Percentiles rank a stretch among this genome's conserved stretches.
These are phyloP conservation scores for Spergularia azorica DNA, from an alignment of 179 eudicot genomes.

Conservation along the genomic window DNA sequence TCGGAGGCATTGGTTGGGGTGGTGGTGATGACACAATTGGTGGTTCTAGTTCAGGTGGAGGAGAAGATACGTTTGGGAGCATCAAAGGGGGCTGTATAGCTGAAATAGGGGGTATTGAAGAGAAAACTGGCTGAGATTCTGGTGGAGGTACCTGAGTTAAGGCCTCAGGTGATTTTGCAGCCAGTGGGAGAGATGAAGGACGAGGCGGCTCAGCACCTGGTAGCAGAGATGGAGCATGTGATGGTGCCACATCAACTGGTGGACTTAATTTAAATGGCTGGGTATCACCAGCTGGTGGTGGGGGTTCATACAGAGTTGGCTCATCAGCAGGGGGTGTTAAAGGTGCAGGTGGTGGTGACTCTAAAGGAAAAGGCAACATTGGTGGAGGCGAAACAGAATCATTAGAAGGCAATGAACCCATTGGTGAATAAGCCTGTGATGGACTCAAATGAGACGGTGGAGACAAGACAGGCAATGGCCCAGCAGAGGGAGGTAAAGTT, in stretches of 20 bases:
- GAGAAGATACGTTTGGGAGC: constrained; percentile 18
- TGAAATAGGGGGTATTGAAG: constrained; percentile 21
- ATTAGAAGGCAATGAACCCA: background rate
- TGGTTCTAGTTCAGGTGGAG: constrained; percentile 12
- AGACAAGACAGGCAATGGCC: constrained; percentile 10
- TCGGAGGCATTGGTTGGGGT: constrained; percentile 6
- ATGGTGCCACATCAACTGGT: constrained; percentile 16
- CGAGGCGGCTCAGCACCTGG: constrained; percentile 24
- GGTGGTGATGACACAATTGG: constrained; percentile 1
- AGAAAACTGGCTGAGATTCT: constrained; percentile 15
- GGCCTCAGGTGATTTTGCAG: constrained; percentile 30
- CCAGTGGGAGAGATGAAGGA: constrained; percentile 28
- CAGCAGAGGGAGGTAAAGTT: constrained; percentile 17
- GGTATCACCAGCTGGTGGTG: constrained; percentile 18
- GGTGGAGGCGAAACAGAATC: constrained; percentile 15
- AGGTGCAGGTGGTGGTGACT: constrained; percentile 3
- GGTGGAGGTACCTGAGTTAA: constrained; percentile 23
- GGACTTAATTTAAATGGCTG: constrained; percentile 5
- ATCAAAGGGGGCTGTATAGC: constrained; percentile 13
- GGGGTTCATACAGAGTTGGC: constrained; percentile 5
- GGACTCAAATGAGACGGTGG: constrained; percentile 21
- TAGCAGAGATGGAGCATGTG: constrained; percentile 18
- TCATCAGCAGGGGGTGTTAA: constrained; percentile 9
- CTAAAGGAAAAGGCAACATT: constrained; percentile 10
- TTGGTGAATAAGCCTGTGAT: constrained; percentile 14